Evolutionary conservation across 2,329 filamentous ascomycete species (phyloP), one percentile per base, ranked within the genome.

Genomic region (Colletotrichum limetticola): DNA sequence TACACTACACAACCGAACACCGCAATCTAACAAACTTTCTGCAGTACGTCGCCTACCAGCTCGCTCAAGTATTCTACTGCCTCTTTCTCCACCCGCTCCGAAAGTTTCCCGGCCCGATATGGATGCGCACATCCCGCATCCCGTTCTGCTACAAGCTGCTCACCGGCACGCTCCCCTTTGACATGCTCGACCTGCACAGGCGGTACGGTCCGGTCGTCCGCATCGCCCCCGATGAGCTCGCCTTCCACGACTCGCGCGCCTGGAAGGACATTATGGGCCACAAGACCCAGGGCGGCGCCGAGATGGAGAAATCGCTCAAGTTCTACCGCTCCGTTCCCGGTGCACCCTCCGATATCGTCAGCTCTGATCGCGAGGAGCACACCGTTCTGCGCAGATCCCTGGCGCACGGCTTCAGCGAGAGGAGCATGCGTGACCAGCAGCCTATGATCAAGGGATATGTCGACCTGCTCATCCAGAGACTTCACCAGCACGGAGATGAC

Each of bases 181-280:
- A 79, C 65, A 71, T 81, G 61, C 76, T 78, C 35, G 75, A 75
- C 4, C 77, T 86, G 16, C 84, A 86, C 76, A 74, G 78, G 6
- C 74, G 78, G 53, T 86, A 86, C 74, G 86, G 86, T 5, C 79
- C 80, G 1, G 81, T 88, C 1, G 85, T 88, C 9, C 84, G 87
- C 11, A 78, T 87, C 55, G 82, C 81, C 4, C 86, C 87, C 2
- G 80, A 86, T 69, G 85, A 88, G 75, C 81, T 88, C 3, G 83
- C 85, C 1, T 88, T 86, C 76, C 82, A 79, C 56, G 77, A 80
- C 24, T 76, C 79, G 7, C 70, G 79, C 3, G 77, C 77, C 2
- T 85, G 83, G 81, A 81, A 82, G 75, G 83, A 86, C 42, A 85
- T 86, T 49, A 83, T 83, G 71, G 80, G 80, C 22, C 77, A 80